A percentile compares a stretch with the other conserved stretches of the same genome.
These are phyloP conservation scores for Aspergillus fumigatus DNA, from an alignment of 2,329 filamentous ascomycete species.

Conservation along the genomic window DNA sequence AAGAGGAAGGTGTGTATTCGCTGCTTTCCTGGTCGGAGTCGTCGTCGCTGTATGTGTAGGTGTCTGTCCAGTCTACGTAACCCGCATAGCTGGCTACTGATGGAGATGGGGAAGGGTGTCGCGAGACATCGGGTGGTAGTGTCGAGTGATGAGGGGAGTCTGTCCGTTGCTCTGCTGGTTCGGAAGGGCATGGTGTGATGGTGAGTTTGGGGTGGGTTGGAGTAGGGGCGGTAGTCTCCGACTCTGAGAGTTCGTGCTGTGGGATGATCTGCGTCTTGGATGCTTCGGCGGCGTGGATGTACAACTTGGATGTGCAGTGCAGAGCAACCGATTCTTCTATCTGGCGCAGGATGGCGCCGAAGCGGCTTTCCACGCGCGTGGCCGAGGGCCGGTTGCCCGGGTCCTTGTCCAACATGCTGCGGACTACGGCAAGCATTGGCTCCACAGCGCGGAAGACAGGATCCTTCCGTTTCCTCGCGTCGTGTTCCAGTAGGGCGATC, in stretches of 20 bases:
- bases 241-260: neutral
- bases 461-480: conserved; percentile 42
- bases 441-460: conserved; percentile 34
- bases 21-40: conserved; percentile 15
- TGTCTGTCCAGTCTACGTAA: conserved; percentile 5
- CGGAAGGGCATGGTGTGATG: neutral
- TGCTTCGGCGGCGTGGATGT: neutral
- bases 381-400: conserved; percentile 29
- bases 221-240: neutral
- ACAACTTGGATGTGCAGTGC: conserved; percentile 15
- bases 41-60: conserved; percentile 5
- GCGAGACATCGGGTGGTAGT: neutral
- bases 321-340: conserved; percentile 3
- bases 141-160: neutral
- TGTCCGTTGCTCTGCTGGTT: neutral
- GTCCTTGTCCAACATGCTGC: conserved; percentile 35
- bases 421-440: conserved; percentile 34
- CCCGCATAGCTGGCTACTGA: conserved; percentile 6
- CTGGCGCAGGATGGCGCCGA: conserved; percentile 10
- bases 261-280: neutral
- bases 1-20: conserved; percentile 3
- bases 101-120: conserved; percentile 3
- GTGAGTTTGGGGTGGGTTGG: neutral
- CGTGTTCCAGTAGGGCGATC: conserved; percentile 49
- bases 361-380: conserved; percentile 23